phyloP scores from a whole-genome alignment of 169 alveolate species.

The Plasmodium sp. region DNA sequence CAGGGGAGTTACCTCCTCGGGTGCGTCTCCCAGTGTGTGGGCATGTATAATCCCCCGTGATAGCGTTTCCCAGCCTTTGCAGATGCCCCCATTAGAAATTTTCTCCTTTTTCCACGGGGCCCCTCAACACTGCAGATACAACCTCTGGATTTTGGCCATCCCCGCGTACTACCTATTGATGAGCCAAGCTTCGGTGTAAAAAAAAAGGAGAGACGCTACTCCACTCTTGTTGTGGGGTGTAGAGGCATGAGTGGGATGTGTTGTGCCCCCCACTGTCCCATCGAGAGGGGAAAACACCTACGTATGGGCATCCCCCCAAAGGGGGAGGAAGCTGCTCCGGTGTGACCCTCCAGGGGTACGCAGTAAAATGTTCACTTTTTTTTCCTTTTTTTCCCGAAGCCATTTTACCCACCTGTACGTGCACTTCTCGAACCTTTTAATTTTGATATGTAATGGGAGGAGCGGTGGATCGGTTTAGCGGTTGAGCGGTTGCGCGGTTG shows the following conservation, averaged over 20 bases:
- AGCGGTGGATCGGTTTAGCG: neutral
- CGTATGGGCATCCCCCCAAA: neutral
- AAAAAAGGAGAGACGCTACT: neutral
- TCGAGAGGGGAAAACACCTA: neutral
- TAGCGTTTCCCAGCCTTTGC: neutral
- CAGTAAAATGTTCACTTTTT: neutral
- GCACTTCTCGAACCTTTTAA: conserved; percentile 40
- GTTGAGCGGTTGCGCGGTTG: neutral
- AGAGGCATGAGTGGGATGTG: neutral
- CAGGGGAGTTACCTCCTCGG: neutral
- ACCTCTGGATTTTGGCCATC: neutral
- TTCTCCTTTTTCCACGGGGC: neutral
- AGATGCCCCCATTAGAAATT: neutral
- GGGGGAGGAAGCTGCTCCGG: neutral
- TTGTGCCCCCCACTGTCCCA: neutral
- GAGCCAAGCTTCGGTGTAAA: neutral
- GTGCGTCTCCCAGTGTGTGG: neutral
- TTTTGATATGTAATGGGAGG: conserved; percentile 48
- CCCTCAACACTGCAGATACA: neutral
- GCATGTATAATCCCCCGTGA: neutral
- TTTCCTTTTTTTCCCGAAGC: conserved; percentile 19
- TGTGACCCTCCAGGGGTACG: neutral
- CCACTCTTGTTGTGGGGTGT: neutral
- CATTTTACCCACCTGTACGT: conserved; percentile 64
- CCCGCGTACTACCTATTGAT: neutral